phyloP scores from a whole-genome alignment of 2,329 filamentous ascomycete genomes.

The Claviceps monticola region DNA sequence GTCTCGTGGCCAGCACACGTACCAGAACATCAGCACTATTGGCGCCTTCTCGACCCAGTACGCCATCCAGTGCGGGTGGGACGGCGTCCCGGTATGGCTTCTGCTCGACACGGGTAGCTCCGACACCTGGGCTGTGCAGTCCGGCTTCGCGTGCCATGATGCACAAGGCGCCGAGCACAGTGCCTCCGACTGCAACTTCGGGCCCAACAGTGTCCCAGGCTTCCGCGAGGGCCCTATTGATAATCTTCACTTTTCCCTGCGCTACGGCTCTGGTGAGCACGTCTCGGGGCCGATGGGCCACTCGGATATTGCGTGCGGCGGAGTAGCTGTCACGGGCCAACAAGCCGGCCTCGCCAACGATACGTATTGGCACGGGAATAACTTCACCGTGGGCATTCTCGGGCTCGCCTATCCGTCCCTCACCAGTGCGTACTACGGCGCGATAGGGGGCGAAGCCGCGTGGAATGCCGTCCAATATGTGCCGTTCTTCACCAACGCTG shows the following conservation, averaged over 20 bases:
- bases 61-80: constrained; percentile 27
- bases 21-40: constrained; percentile 25
- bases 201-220: constrained; percentile 21
- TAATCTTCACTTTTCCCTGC: constrained; percentile 30
- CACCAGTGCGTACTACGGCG: constrained; percentile 32
- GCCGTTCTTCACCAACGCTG: constrained; percentile 34
- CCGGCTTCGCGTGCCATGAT: constrained; percentile 28
- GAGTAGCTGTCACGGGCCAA: constrained; percentile 29
- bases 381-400: constrained; percentile 35
- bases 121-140: constrained; percentile 34
- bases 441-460: constrained; percentile 21
- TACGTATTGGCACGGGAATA: constrained; percentile 38
- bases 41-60: constrained; percentile 28
- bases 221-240: constrained; percentile 27
- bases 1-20: constrained; percentile 10
- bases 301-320: constrained; percentile 31
- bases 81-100: constrained; percentile 24
- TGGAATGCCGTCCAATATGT: constrained; percentile 29
- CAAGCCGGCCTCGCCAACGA: constrained; percentile 34
- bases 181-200: constrained; percentile 26
- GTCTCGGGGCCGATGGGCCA: constrained; percentile 33
- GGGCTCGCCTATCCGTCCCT: constrained; percentile 37
- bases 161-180: constrained; percentile 17
- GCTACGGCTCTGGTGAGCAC: constrained; percentile 34
- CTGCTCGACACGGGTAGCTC: constrained; percentile 37